phyloP scores from a whole-genome alignment of 1,139 yeast genomes.

The Magnusiomyces sp. region DNA sequence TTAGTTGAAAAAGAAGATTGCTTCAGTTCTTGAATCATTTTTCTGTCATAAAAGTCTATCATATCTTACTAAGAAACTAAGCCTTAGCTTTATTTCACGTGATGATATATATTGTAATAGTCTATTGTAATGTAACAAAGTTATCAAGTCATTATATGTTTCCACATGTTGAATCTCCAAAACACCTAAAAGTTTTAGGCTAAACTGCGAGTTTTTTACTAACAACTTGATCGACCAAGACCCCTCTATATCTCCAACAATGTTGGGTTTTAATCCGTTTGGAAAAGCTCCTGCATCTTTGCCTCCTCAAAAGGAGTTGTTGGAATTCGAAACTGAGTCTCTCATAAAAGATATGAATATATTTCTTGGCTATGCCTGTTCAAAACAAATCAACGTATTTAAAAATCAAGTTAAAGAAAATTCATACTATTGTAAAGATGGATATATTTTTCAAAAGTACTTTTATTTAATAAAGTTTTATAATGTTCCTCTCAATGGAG shows the following conservation, averaged over 20 bases:
- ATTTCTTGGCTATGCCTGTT: not conserved
- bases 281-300: not conserved
- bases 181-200: too few species aligned
- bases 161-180: too few species aligned
- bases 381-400: not conserved
- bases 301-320: not conserved
- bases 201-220: too few species aligned
- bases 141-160: too few species aligned
- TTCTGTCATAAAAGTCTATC: not conserved
- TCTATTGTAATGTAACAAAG: too few species aligned
- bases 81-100: too few species aligned
- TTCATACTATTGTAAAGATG: not conserved
- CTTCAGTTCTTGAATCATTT: not conserved
- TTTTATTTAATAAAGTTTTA: slow-evolving; percentile 1
- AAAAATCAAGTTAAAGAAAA: not conserved
- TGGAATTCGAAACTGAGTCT: slow-evolving; percentile 2
- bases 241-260: not conserved
- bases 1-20: not conserved
- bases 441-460: slow-evolving; percentile 1
- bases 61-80: not conserved
- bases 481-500: slow-evolving; percentile 4
- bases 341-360: slow-evolving; percentile 3
- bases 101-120: too few species aligned
- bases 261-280: not conserved
- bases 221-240: too few species aligned